A percentile compares a stretch with the other conserved stretches of the same genome.
These are phyloP conservation scores for Tolypocladium album DNA, from an alignment of 2,329 filamentous ascomycete genomes.

Conservation along the genomic window DNA sequence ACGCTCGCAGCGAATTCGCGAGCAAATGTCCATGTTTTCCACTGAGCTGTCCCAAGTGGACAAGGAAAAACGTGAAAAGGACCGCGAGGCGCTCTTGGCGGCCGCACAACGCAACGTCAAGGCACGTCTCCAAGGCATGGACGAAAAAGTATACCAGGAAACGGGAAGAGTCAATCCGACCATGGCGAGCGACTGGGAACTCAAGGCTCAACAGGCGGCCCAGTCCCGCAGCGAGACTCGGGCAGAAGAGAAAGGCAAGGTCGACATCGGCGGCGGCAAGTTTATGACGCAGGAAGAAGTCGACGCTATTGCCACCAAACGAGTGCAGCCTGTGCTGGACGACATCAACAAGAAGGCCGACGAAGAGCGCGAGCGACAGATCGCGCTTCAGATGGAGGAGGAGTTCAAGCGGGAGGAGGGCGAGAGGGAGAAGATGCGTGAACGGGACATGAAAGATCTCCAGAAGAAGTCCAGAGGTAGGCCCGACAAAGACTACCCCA, in stretches of 20 bases:
- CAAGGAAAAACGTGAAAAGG: conserved; percentile 60
- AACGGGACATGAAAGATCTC: conserved; percentile 42
- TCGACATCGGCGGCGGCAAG: conserved; percentile 69
- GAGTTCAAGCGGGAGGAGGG: conserved; percentile 43
- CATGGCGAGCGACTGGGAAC: conserved; percentile 67
- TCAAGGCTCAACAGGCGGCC: conserved; percentile 61
- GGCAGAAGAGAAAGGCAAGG: conserved; percentile 41
- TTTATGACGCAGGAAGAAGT: conserved; percentile 71
- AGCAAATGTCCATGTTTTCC: conserved; percentile 71
- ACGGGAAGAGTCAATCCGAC: conserved; percentile 64
- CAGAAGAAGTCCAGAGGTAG: conserved; percentile 48
- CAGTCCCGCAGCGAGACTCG: conserved; percentile 52
- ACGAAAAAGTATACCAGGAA: conserved; percentile 66
- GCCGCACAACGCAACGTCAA: conserved; percentile 81
- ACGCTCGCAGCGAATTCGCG: conserved; percentile 60
- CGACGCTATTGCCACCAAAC: conserved; percentile 64
- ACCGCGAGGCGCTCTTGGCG: conserved; percentile 65
- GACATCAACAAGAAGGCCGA: conserved; percentile 75
- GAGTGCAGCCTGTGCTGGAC: conserved; percentile 73
- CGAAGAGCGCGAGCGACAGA: conserved; percentile 55
- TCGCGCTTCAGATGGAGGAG: conserved; percentile 53
- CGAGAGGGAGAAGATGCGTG: conserved; percentile 34
- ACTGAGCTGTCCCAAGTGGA: conserved; percentile 58
- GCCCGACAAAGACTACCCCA: conserved; percentile 13
- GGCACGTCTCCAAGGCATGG: conserved; percentile 66